Percentiles rank a stretch among this genome's conserved stretches.
phyloP scores from a whole-genome alignment of 1,284 basidiomycete species.

The Boletus semigastroideus region DNA sequence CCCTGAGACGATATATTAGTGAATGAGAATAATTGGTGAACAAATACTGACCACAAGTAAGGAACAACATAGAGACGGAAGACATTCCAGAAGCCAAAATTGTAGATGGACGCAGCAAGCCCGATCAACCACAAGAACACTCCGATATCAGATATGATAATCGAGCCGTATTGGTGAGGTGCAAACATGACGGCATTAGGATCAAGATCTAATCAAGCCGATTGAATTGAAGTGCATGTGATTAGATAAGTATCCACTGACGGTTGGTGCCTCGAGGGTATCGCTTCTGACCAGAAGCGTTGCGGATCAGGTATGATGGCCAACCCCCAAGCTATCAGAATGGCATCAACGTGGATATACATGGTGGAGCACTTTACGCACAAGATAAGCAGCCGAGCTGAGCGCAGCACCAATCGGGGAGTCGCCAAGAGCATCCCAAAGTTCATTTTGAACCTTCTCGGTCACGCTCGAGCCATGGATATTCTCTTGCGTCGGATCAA shows the following conservation, averaged over 20 bases:
- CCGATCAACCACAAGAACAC: slow-evolving; percentile 70
- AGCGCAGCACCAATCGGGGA: slow-evolving; percentile 82
- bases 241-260: slow-evolving; percentile 40
- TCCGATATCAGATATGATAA: slow-evolving; percentile 87
- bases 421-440: slow-evolving; percentile 89
- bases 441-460: slow-evolving; percentile 73
- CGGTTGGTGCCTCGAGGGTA: slow-evolving; percentile 87
- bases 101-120: slow-evolving; percentile 60
- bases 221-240: not conserved
- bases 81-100: slow-evolving; percentile 74
- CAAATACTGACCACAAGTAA: slow-evolving; percentile 73
- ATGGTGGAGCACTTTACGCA: slow-evolving; percentile 35
- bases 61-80: slow-evolving; percentile 84
- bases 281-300: slow-evolving; percentile 86
- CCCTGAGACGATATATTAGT: slow-evolving; percentile 36
- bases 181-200: slow-evolving; percentile 84
- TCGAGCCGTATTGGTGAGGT: slow-evolving; percentile 76
- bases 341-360: not conserved
- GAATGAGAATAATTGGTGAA: not conserved
- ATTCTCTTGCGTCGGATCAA: slow-evolving; percentile 71
- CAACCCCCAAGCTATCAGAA: slow-evolving; percentile 70
- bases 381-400: slow-evolving; percentile 69
- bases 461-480: slow-evolving; percentile 67
- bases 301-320: slow-evolving; percentile 83
- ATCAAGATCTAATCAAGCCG: slow-evolving; percentile 65